Percentiles rank a stretch among this genome's conserved stretches.
Evolutionary conservation across 139 green algal genomes (phyloP).

Genomic region (Micractinium conductrix): DNA sequence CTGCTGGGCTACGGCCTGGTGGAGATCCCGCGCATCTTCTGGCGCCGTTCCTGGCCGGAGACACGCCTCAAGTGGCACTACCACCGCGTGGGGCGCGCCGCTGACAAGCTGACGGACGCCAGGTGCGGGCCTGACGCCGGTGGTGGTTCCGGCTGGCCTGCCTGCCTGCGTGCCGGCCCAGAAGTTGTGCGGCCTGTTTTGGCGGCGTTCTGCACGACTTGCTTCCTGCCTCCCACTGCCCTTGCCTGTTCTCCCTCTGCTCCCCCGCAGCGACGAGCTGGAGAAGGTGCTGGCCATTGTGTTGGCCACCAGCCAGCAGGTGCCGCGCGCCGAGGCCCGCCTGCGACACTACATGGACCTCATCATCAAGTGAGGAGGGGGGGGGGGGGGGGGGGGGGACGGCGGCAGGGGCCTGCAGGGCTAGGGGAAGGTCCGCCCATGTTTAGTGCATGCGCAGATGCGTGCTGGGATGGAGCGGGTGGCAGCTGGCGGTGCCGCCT

Average conservation of each 20-base stretch:
- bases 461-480: too few species aligned
- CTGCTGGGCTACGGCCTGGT: slow-evolving; percentile 93
- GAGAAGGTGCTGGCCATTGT: slow-evolving; percentile 51
- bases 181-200: too few species aligned
- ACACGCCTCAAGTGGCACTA: slow-evolving; percentile 51
- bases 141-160: too few species aligned
- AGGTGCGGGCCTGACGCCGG: too few species aligned
- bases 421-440: too few species aligned
- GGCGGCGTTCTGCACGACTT: too few species aligned
- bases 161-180: too few species aligned
- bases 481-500: too few species aligned
- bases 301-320: slow-evolving; percentile 62
- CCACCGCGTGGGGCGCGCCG: slow-evolving; percentile 48
- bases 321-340: slow-evolving; percentile 72
- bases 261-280: slow-evolving; percentile 51
- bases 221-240: background rate
- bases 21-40: slow-evolving; percentile 83
- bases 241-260: background rate
- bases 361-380: slow-evolving; percentile 60
- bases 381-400: too few species aligned
- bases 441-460: too few species aligned
- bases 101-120: slow-evolving; percentile 61
- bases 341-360: slow-evolving; percentile 81
- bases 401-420: too few species aligned
- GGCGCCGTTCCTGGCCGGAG: slow-evolving; percentile 66